These are phyloP conservation scores for Coemansia sp. DNA, from an alignment of 192 early-diverging fungal genomes.

Conservation along the genomic window DNA sequence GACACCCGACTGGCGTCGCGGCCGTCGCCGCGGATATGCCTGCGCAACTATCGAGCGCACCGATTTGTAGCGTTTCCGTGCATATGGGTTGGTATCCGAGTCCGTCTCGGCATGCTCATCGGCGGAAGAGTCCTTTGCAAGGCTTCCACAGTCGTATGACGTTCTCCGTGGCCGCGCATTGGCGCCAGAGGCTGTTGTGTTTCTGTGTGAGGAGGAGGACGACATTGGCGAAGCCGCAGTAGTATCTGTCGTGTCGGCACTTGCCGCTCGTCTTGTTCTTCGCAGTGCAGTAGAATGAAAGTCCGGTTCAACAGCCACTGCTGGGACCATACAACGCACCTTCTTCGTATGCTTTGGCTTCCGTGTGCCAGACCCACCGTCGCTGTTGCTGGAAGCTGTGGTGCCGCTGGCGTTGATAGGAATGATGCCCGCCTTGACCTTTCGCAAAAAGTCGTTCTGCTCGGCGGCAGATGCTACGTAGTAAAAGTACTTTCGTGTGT, in stretches of 20 bases:
- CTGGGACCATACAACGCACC: conserved; percentile 47
- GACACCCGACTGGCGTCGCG: neutral
- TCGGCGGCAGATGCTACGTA: conserved; percentile 62
- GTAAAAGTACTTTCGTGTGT: conserved; percentile 74
- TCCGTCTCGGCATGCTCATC: conserved; percentile 30
- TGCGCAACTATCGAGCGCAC: conserved; percentile 43
- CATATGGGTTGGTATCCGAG: conserved; percentile 42
- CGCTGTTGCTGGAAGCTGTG: conserved; percentile 1
- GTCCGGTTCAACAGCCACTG: conserved; percentile 46
- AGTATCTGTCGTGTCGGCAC: conserved; percentile 18
- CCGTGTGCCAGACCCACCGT: conserved; percentile 5
- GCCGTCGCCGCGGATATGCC: conserved; percentile 30
- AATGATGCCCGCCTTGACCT: conserved; percentile 39
- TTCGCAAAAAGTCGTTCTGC: conserved; percentile 47
- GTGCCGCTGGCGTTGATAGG: conserved; percentile 20
- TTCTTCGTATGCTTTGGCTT: conserved; percentile 27
- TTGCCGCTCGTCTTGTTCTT: conserved; percentile 33
- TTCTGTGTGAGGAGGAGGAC: neutral
- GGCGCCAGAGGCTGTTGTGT: neutral
- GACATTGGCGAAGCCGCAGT: neutral
- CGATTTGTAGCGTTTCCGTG: conserved; percentile 43
- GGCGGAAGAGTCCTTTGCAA: neutral
- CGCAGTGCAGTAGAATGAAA: conserved; percentile 17
- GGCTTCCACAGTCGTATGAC: conserved; percentile 30
- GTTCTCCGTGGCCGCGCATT: conserved; percentile 33